Conservation (phyloP, 2,329 filamentous ascomycete genomes). For the Pseudocercospora pini-densiflorae region DNA sequence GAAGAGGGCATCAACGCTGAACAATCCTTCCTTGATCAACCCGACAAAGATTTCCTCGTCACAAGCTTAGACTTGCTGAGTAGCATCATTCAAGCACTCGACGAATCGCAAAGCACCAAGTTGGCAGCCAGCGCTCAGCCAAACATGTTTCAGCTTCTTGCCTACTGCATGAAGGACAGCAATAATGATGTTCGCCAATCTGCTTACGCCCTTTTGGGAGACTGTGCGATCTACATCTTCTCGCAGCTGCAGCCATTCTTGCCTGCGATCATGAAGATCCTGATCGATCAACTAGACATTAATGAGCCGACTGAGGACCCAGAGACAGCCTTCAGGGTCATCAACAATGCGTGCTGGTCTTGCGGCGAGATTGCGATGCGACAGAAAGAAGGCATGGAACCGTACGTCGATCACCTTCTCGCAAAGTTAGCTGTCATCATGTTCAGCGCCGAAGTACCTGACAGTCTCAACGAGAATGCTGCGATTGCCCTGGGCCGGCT, state of each 20-base stretch:
- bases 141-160: slow-evolving; percentile 86
- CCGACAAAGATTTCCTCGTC: slow-evolving; percentile 96
- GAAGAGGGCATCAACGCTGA: slow-evolving; percentile 76
- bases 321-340: slow-evolving; percentile 84
- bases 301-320: slow-evolving; percentile 72
- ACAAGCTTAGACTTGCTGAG: slow-evolving; percentile 93
- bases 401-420: slow-evolving; percentile 77
- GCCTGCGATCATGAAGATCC: slow-evolving; percentile 72
- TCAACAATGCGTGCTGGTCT: slow-evolving; percentile 99
- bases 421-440: slow-evolving; percentile 81
- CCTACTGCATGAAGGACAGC: slow-evolving; percentile 88
- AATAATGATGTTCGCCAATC: slow-evolving; percentile 95
- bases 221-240: slow-evolving; percentile 93
- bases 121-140: slow-evolving; percentile 77
- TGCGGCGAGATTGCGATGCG: slow-evolving; percentile 89
- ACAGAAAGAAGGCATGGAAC: slow-evolving; percentile 71
- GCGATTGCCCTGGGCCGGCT: slow-evolving; percentile 90
- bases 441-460: slow-evolving; percentile 80
- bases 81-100: slow-evolving; percentile 88
- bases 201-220: slow-evolving; percentile 90
- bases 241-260: slow-evolving; percentile 76
- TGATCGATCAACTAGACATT: slow-evolving; percentile 87
- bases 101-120: slow-evolving; percentile 71
- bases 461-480: slow-evolving; percentile 89
- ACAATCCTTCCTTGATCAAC: slow-evolving; percentile 72